Percentiles rank a stretch among this genome's conserved stretches.
phyloP scores from a whole-genome alignment of 2,329 filamentous ascomycete genomes.

The Monosporascus sp. region DNA sequence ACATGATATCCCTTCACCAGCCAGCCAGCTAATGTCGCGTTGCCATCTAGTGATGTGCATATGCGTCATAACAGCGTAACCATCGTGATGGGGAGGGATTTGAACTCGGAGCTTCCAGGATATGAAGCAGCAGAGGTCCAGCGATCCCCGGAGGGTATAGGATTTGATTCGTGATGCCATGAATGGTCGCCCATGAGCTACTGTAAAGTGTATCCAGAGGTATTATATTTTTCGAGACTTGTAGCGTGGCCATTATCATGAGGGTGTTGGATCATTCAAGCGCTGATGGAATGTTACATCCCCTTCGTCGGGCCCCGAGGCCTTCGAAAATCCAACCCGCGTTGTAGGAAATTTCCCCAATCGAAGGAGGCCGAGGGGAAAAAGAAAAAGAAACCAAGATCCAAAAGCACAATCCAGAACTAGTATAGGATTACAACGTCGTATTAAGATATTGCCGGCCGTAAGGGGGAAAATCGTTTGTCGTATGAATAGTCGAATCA shows the following conservation, averaged over 20 bases:
- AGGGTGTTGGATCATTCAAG: conserved; percentile 25
- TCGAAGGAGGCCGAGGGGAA: conserved; percentile 14
- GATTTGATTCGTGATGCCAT: conserved; percentile 31
- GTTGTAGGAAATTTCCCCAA: conserved; percentile 14
- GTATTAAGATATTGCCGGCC: conserved; percentile 16
- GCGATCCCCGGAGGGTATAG: conserved; percentile 26
- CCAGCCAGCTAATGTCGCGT: conserved; percentile 18
- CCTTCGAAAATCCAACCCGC: conserved; percentile 14
- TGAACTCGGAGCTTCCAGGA: conserved; percentile 16
- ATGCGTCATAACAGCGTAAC: conserved; percentile 33
- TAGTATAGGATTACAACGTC: conserved; percentile 29
- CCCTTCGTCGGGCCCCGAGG: conserved; percentile 17
- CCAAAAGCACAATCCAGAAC: conserved; percentile 16
- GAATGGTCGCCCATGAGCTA: conserved; percentile 32
- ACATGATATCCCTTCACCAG: conserved; percentile 6
- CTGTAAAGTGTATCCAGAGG: conserved; percentile 32
- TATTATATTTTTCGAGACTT: conserved; percentile 18
- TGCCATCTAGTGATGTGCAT: conserved; percentile 30
- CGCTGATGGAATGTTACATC: conserved; percentile 12
- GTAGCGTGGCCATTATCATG: conserved; percentile 23
- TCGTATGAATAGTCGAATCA: conserved; percentile 3
- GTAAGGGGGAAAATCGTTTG: conserved; percentile 8
- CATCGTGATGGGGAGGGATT: conserved; percentile 28
- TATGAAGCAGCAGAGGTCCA: conserved; percentile 7
- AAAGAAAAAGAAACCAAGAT: conserved; percentile 10